Evolutionary conservation across 2,329 filamentous ascomycete genomes (phyloP).

Genomic region (Beauveria australis): DNA sequence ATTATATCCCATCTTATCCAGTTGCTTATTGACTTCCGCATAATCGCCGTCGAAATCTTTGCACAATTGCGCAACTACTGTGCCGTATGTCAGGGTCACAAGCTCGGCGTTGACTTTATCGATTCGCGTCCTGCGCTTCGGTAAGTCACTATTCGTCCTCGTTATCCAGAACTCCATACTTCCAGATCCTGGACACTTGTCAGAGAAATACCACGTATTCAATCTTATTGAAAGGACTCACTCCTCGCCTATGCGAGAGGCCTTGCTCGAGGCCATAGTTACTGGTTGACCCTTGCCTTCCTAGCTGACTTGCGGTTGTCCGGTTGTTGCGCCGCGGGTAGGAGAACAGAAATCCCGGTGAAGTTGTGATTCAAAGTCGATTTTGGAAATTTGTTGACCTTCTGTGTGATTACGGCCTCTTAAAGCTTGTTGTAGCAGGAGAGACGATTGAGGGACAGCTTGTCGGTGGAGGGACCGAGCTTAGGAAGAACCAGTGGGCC

Average conservation of each 20-base stretch:
- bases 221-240: constrained; percentile 28
- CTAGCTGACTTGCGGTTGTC: background rate
- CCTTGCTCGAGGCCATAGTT: constrained; percentile 52
- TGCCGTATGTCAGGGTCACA: constrained; percentile 94
- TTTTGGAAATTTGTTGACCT: background rate
- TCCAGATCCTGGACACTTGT: constrained; percentile 68
- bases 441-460: background rate
- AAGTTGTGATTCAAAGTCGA: background rate
- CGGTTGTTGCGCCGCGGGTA: background rate
- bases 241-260: constrained; percentile 55
- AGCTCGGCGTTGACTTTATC: constrained; percentile 98
- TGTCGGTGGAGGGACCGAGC: constrained; percentile 15
- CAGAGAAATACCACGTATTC: constrained; percentile 19
- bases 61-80: constrained; percentile 91
- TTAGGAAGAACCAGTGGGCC: constrained; percentile 29
- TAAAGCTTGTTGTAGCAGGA: background rate
- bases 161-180: constrained; percentile 45
- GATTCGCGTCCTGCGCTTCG: constrained; percentile 66
- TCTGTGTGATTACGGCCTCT: background rate
- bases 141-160: constrained; percentile 14
- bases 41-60: constrained; percentile 96
- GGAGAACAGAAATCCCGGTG: background rate
- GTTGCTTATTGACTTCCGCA: constrained; percentile 88
- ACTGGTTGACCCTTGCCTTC: background rate
- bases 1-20: constrained; percentile 99